phyloP scores from a whole-genome alignment of 441 rosid species.

The Raphanus hybrid region DNA sequence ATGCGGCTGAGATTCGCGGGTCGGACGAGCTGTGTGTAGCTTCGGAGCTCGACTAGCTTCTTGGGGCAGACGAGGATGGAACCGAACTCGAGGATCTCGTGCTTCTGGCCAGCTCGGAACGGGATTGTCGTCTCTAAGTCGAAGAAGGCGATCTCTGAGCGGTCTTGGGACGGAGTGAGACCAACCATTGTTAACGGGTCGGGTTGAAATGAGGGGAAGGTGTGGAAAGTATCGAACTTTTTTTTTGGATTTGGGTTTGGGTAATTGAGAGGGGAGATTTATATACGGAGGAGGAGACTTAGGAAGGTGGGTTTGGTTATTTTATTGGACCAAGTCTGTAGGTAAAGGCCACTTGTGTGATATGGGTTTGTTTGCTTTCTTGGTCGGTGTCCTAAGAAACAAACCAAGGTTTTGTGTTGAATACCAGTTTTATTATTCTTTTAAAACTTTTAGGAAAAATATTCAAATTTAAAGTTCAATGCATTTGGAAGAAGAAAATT shows the following conservation, averaged over 20 bases:
- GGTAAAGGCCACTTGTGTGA: constrained; percentile 20
- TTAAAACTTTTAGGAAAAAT: background rate
- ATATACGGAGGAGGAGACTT: constrained; percentile 14
- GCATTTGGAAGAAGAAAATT: constrained; percentile 9
- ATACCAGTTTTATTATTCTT: background rate
- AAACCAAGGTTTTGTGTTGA: background rate
- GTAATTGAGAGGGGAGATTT: background rate
- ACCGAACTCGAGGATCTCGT: constrained; percentile 80
- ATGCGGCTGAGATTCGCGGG: constrained; percentile 64
- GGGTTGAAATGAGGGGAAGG: constrained; percentile 1
- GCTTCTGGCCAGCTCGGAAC: constrained; percentile 58
- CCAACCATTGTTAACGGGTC: constrained; percentile 21
- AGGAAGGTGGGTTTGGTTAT: constrained; percentile 27
- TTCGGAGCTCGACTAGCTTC: constrained; percentile 69
- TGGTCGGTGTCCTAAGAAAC: constrained; percentile 22
- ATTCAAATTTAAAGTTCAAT: background rate
- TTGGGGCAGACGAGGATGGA: constrained; percentile 82
- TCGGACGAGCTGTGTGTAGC: constrained; percentile 72
- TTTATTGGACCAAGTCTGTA: constrained; percentile 14
- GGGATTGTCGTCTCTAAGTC: constrained; percentile 93
- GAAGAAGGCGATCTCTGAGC: constrained; percentile 86
- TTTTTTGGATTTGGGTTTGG: background rate
- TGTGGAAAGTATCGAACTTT: constrained; percentile 21
- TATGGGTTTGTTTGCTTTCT: constrained; percentile 19
- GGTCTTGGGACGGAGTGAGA: constrained; percentile 25